Evolutionary conservation across 768 basidiomycete species (phyloP).

Genomic region (Lactifluus pinguis): DNA sequence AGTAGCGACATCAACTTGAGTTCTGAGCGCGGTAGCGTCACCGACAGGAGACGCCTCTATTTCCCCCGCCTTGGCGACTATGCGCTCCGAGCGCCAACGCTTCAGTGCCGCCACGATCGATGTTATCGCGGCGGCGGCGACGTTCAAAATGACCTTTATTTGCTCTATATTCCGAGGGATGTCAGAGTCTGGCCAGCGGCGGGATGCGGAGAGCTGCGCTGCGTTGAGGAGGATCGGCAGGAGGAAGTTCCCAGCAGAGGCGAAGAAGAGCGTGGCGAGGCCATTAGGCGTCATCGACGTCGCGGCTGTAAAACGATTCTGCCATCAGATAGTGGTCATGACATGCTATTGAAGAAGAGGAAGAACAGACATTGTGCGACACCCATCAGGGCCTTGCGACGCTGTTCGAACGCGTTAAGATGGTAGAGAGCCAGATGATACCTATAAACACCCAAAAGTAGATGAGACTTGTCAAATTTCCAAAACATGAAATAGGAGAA

Average conservation of each 20-base stretch:
- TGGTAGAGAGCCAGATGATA: constrained; percentile 13
- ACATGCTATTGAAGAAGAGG: background rate
- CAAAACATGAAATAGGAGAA: background rate
- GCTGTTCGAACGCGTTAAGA: constrained; percentile 12
- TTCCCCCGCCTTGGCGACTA: background rate
- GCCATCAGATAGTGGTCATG: background rate
- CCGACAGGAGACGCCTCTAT: no score
- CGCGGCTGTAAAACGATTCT: background rate
- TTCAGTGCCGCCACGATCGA: constrained; percentile 8
- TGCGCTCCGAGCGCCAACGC: constrained; percentile 1
- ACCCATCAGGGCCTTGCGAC: background rate
- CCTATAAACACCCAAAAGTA: background rate
- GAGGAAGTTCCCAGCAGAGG: constrained; percentile 5
- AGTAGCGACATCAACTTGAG: no score
- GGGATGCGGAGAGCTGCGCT: constrained; percentile 11
- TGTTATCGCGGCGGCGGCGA: constrained; percentile 2
- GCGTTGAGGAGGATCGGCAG: constrained; percentile 13
- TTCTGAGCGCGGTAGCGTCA: no score
- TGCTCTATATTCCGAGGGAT: constrained; percentile 7
- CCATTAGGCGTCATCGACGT: constrained; percentile 6
- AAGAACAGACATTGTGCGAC: background rate
- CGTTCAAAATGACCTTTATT: constrained; percentile 14
- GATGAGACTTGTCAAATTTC: background rate
- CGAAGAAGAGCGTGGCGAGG: background rate
- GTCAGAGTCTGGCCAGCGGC: constrained; percentile 13